These are phyloP conservation scores for Cryptococcus sp. DNA, from an alignment of 1,284 basidiomycete genomes.

Conservation along the genomic window DNA sequence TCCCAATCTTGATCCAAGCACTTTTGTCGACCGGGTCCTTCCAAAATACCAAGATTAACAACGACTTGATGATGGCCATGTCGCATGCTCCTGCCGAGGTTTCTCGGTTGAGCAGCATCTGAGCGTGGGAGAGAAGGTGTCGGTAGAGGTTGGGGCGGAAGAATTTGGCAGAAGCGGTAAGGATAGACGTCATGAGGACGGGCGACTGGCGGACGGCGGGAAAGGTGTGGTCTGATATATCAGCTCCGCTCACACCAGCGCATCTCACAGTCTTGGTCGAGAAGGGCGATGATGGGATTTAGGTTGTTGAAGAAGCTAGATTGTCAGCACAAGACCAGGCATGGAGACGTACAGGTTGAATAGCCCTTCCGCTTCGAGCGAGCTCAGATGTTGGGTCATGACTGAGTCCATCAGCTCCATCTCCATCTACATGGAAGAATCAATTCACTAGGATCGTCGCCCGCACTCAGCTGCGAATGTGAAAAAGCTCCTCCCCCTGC, in stretches of 20 bases:
- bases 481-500: background rate
- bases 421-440: background rate
- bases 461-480: background rate
- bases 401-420: constrained; percentile 6
- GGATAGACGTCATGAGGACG: constrained; percentile 5
- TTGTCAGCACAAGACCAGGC: too few relatives aligned
- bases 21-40: constrained; percentile 12
- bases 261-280: background rate
- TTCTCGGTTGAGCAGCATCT: constrained; percentile 10
- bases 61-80: constrained; percentile 11
- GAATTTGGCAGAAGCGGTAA: constrained; percentile 13
- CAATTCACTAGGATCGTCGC: constrained; percentile 8
- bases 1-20: constrained; percentile 16
- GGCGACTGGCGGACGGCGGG: constrained; percentile 2
- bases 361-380: constrained; percentile 11
- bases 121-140: constrained; percentile 7
- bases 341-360: constrained; percentile 4
- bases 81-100: constrained; percentile 5
- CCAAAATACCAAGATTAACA: constrained; percentile 14
- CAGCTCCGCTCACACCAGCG: background rate
- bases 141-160: constrained; percentile 11
- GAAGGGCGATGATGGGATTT: background rate
- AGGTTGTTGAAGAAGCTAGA: background rate
- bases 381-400: constrained; percentile 5
- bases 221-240: constrained; percentile 3